Evolutionary conservation across 2,329 filamentous ascomycete genomes (phyloP).

Genomic region (Cercospora brassicicola): DNA sequence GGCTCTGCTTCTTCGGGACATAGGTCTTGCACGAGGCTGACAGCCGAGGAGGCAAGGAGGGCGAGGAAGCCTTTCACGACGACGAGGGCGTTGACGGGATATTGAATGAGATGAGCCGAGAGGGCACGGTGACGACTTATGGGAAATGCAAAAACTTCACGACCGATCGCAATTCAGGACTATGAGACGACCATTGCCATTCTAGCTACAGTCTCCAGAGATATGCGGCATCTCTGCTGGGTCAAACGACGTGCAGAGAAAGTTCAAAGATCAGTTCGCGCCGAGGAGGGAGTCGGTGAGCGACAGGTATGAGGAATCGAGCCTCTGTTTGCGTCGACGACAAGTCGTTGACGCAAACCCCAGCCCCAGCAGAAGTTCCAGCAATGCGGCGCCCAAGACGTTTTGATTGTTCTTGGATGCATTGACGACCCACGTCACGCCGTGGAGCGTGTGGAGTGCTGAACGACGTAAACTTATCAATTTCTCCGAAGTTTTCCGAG

Average conservation of each 20-base stretch:
- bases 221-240: not conserved
- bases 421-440: not conserved
- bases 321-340: not conserved
- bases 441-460: not conserved
- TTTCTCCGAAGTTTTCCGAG: slow-evolving; percentile 1
- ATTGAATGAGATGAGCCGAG: not conserved
- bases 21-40: not conserved
- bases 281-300: not conserved
- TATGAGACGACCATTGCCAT: not conserved
- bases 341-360: not conserved
- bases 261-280: not conserved
- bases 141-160: not conserved
- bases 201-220: not conserved
- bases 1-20: not conserved
- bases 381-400: not conserved
- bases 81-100: slow-evolving; percentile 12
- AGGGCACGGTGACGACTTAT: not conserved
- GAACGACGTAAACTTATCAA: not conserved
- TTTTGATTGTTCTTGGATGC: not conserved
- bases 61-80: slow-evolving; percentile 8
- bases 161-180: not conserved
- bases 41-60: slow-evolving; percentile 11
- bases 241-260: not conserved
- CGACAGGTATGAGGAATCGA: not conserved
- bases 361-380: not conserved